These are phyloP conservation scores for Labyrinthula sp. DNA, from an alignment of 352 stramenopile species.

Conservation along the genomic window DNA sequence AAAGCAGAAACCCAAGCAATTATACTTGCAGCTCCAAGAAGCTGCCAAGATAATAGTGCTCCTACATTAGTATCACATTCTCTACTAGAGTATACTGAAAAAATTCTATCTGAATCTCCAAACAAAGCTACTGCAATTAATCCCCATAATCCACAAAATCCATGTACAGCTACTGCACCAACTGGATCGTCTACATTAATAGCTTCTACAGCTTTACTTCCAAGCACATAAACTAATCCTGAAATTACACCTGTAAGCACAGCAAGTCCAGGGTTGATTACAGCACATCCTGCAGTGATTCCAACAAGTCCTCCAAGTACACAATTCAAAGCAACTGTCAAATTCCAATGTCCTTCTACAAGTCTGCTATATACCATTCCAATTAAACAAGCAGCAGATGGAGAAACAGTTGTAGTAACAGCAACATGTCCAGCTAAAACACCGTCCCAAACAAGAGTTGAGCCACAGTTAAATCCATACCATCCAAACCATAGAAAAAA, in stretches of 20 bases:
- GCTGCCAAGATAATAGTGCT: conserved; percentile 7
- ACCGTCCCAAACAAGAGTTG: conserved; percentile 17
- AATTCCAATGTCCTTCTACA: conserved; percentile 13
- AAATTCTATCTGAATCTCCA: not conserved
- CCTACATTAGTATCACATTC: not conserved
- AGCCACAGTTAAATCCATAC: conserved; percentile 38
- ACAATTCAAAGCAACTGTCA: conserved; percentile 23
- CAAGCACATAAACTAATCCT: conserved; percentile 9
- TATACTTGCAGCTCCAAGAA: conserved; percentile 8
- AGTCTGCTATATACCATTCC: conserved; percentile 8
- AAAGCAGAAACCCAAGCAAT: conserved; percentile 1
- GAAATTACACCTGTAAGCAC: conserved; percentile 18
- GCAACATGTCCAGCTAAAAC: conserved; percentile 14
- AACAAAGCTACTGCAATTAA: conserved; percentile 14
- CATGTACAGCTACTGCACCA: conserved; percentile 23
- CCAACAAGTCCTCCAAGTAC: conserved; percentile 28
- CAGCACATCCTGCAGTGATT: conserved; percentile 25
- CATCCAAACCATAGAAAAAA: conserved; percentile 45
- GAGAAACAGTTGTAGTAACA: conserved; percentile 19
- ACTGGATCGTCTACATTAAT: conserved; percentile 25
- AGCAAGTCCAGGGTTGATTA: conserved; percentile 7
- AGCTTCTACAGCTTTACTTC: conserved; percentile 12
- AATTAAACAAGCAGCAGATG: conserved; percentile 8
- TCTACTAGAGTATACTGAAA: conserved; percentile 3
- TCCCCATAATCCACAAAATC: conserved; percentile 18